These are phyloP conservation scores for Biancaea sappan DNA, from an alignment of 306 rosid species.

Conservation along the genomic window DNA sequence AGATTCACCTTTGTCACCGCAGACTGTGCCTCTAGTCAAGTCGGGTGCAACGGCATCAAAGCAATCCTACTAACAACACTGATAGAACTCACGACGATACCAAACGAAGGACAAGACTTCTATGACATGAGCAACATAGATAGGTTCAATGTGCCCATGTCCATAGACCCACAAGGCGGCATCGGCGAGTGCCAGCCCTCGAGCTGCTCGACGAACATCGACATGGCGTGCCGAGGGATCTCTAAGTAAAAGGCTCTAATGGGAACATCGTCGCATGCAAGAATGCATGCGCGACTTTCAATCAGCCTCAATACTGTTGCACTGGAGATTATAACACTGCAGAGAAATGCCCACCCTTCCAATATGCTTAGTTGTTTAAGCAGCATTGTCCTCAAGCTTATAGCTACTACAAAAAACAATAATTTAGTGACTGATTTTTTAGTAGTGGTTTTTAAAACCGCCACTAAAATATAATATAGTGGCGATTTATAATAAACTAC, in stretches of 20 bases:
- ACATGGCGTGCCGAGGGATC: slow-evolving; percentile 43
- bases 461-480: no score
- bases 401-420: no score
- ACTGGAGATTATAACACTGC: slow-evolving; percentile 18
- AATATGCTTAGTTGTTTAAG: slow-evolving; percentile 48
- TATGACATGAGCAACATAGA: slow-evolving; percentile 70
- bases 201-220: slow-evolving; percentile 43
- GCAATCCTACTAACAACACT: slow-evolving; percentile 54
- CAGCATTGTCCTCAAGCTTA: slow-evolving; percentile 65
- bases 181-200: slow-evolving; percentile 37
- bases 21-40: slow-evolving; percentile 61
- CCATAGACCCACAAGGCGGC: slow-evolving; percentile 52
- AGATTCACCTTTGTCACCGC: slow-evolving; percentile 52
- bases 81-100: slow-evolving; percentile 44
- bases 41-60: slow-evolving; percentile 61
- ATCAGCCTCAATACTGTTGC: slow-evolving; percentile 57
- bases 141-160: slow-evolving; percentile 68
- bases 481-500: no score
- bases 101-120: slow-evolving; percentile 60
- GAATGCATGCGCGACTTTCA: slow-evolving; percentile 65
- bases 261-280: slow-evolving; percentile 62
- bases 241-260: slow-evolving; percentile 34
- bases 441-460: no score
- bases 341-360: slow-evolving; percentile 49
- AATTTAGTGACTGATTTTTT: no score